A percentile compares a stretch with the other conserved stretches of the same genome.
These are phyloP conservation scores for Fusarium miscanthi DNA, from an alignment of 2,329 filamentous ascomycete genomes.

Conservation along the genomic window DNA sequence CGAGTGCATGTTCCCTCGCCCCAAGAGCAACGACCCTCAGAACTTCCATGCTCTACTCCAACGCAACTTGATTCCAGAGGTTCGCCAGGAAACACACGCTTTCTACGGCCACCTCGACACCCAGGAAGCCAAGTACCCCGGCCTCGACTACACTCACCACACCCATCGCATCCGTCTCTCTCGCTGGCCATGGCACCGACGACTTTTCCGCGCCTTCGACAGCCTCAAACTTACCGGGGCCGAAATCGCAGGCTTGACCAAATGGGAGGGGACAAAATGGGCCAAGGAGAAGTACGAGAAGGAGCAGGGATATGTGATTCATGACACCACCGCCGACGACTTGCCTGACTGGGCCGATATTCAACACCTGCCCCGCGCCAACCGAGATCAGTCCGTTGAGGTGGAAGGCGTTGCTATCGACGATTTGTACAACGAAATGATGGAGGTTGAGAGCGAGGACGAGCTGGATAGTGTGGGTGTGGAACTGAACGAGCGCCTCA, in stretches of 20 bases:
- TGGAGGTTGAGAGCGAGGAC: conserved; percentile 64
- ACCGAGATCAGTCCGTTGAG: conserved; percentile 22
- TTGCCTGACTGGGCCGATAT: conserved; percentile 67
- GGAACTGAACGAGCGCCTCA: conserved; percentile 71
- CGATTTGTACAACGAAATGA: conserved; percentile 49
- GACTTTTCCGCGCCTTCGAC: conserved; percentile 82
- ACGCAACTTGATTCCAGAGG: conserved; percentile 78
- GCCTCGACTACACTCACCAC: conserved; percentile 79
- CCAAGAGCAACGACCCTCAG: conserved; percentile 73
- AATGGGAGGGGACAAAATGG: conserved; percentile 87
- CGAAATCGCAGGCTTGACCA: conserved; percentile 78
- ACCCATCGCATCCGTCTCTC: conserved; percentile 82
- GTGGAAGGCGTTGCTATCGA: conserved; percentile 36
- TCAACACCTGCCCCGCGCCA: conserved; percentile 28
- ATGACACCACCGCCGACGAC: conserved; percentile 77
- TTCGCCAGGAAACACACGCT: conserved; percentile 80
- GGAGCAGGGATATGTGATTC: conserved; percentile 76
- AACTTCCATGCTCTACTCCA: conserved; percentile 78
- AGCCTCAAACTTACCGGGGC: conserved; percentile 72
- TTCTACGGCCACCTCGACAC: conserved; percentile 85
- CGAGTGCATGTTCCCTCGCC: conserved; percentile 77
- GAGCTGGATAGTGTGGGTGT: conserved; percentile 68
- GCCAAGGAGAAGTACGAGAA: conserved; percentile 83
- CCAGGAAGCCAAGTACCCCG: conserved; percentile 83
- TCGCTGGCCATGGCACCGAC: conserved; percentile 80